Evolutionary conservation across 768 basidiomycete genomes (phyloP).

Genomic region (Lactarius hengduanensis): DNA sequence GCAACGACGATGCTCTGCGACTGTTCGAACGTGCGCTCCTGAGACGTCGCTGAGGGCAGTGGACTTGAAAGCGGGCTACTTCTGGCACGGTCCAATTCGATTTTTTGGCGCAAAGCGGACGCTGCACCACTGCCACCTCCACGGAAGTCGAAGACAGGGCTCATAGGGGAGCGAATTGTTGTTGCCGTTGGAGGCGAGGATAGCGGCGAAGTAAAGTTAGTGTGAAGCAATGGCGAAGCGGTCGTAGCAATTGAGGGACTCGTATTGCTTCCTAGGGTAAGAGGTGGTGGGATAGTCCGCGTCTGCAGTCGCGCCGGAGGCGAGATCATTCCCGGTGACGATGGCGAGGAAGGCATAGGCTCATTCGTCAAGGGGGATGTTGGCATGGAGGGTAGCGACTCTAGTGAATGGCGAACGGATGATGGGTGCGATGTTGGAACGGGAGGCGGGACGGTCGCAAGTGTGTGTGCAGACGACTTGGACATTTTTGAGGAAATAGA

Average conservation of each 20-base stretch:
- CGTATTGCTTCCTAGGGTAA: constrained; percentile 23
- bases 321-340: too few species aligned
- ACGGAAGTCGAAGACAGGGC: constrained; percentile 23
- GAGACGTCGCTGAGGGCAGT: neutral
- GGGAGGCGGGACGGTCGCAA: constrained; percentile 33
- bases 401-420: constrained; percentile 19
- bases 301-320: neutral
- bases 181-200: constrained; percentile 30
- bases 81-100: constrained; percentile 19
- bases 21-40: neutral
- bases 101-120: constrained; percentile 17
- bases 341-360: neutral
- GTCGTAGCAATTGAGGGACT: constrained; percentile 15
- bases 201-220: constrained; percentile 43
- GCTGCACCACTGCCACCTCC: constrained; percentile 13
- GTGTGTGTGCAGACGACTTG: constrained; percentile 37
- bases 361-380: neutral
- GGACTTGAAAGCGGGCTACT: constrained; percentile 4
- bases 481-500: constrained; percentile 49
- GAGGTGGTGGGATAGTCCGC: constrained; percentile 13
- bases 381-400: constrained; percentile 11
- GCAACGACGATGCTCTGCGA: constrained; percentile 9
- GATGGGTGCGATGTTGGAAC: constrained; percentile 32
- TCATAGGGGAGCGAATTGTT: constrained; percentile 22
- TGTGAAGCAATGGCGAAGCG: constrained; percentile 39